Evolutionary conservation across 2,329 filamentous ascomycete species (phyloP).

Genomic region (Fusarium haematococcum): DNA sequence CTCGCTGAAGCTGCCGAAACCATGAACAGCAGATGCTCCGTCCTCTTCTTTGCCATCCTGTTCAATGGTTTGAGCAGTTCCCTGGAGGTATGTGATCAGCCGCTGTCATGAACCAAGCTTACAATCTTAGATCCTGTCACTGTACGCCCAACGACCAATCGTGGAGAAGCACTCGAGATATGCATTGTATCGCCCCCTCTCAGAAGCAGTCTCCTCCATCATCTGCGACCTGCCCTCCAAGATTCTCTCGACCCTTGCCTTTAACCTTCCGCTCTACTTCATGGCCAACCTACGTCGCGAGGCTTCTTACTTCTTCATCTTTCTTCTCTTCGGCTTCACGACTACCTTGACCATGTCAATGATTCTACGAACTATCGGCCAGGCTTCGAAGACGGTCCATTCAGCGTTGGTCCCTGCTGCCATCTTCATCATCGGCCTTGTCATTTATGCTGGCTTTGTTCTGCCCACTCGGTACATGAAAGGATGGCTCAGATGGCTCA

Average conservation of each 20-base stretch:
- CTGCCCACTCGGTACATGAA: slow-evolving; percentile 38
- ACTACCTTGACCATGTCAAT: slow-evolving; percentile 73
- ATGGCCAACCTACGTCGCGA: slow-evolving; percentile 73
- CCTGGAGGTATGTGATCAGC: slow-evolving; percentile 5
- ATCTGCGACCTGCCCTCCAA: slow-evolving; percentile 32
- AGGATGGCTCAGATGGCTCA: slow-evolving; percentile 66
- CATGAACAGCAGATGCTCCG: neutral
- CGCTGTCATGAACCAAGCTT: neutral
- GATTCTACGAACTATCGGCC: slow-evolving; percentile 58
- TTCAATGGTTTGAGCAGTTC: slow-evolving; percentile 28
- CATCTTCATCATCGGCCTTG: slow-evolving; percentile 33
- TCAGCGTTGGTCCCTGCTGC: slow-evolving; percentile 24
- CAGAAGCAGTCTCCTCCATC: slow-evolving; percentile 33
- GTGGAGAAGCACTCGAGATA: slow-evolving; percentile 49
- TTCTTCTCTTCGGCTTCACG: slow-evolving; percentile 59
- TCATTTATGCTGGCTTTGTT: slow-evolving; percentile 63
- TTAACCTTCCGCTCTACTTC: slow-evolving; percentile 65
- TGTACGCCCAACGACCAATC: slow-evolving; percentile 42
- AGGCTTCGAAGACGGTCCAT: slow-evolving; percentile 14
- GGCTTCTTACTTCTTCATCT: slow-evolving; percentile 62
- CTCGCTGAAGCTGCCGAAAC: neutral
- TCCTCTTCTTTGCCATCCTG: slow-evolving; percentile 23
- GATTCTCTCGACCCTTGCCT: slow-evolving; percentile 49
- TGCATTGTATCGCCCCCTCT: slow-evolving; percentile 45
- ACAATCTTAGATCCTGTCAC: slow-evolving; percentile 13